Base-by-base conservation (phyloP, 2,329 filamentous ascomycete species). In the Alternaria sp. region DNA sequence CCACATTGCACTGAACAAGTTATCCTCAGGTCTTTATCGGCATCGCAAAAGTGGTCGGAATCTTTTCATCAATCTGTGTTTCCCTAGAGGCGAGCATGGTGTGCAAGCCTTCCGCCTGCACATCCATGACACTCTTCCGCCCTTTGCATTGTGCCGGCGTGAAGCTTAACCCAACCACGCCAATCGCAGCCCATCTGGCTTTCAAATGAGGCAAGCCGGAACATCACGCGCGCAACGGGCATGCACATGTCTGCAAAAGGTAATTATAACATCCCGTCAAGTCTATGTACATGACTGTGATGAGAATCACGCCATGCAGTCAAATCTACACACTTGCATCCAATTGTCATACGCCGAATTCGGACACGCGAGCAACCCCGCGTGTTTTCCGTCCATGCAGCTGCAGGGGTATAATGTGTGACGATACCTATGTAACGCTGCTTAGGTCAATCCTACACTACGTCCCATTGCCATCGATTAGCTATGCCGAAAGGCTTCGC, bases 221-320 rank as follows among this genome's bases (percentile, higher is more conserved):
- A 58, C 29, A 58, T 77, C 74, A 77, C 70, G 73, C 74, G 74
- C 66, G 59, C 69, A 75, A 76, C 69, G 72, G 68, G 51, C 65
- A 52, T 72, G 74, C 70, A 73, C 70, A 77, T 77, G 72, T 50
- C 63, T 64, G 50, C 28, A 58, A 62, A 45, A 48, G 57, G 37
- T 42, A 56, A 59, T 52, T 29, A 34, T 49, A 54, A 62, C 54
- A 54, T 51, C 53, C 50, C 58, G 51, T 57, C 50, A 53, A 41
- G 53, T 45, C 59, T 50, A 46, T 45, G 61, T 50, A 46, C 61
- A 67, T 65, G 65, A 49, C 48, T 23, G 54, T 58, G 56, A 55
- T 58, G 56, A 51, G 54, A 57, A 63, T 67, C 58, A 65, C 62
- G 53, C 61, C 56, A 67, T 63, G 58, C 48, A 24, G 44, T 62